phyloP scores from a whole-genome alignment of 768 basidiomycete species.

The Candolleomyces eurysporus region DNA sequence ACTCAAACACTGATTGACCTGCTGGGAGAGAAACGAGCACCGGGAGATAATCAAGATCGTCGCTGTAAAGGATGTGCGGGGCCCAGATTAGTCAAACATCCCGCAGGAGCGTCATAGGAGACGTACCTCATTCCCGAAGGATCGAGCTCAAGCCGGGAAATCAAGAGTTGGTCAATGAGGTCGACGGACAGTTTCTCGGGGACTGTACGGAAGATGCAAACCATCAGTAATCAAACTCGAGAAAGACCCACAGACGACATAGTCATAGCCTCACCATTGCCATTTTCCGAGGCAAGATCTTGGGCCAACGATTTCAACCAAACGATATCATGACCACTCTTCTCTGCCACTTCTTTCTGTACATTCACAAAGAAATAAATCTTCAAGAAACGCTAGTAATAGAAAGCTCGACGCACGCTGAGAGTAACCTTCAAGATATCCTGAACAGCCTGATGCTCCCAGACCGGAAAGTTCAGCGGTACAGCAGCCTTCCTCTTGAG shows the following conservation, averaged over 20 bases:
- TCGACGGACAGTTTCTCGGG: conserved; percentile 50
- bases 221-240: conserved; percentile 1
- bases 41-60: conserved; percentile 65
- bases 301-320: conserved; percentile 78
- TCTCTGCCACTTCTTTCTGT: conserved; percentile 58
- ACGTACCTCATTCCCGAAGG: conserved; percentile 62
- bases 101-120: no score
- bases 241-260: no score
- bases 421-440: conserved; percentile 77
- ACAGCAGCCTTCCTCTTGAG: conserved; percentile 49
- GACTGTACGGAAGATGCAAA: conserved; percentile 18
- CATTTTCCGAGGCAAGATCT: conserved; percentile 63
- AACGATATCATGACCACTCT: conserved; percentile 63
- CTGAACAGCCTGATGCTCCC: conserved; percentile 74
- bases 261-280: conserved; percentile 35
- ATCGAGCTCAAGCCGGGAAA: conserved; percentile 80
- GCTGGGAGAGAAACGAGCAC: conserved; percentile 76
- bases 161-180: conserved; percentile 75
- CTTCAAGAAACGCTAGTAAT: not conserved
- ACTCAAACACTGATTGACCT: conserved; percentile 83
- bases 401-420: conserved; percentile 48
- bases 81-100: no score
- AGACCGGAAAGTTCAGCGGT: conserved; percentile 52
- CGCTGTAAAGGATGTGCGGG: no score
- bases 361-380: conserved; percentile 8